A percentile compares a stretch with the other conserved stretches of the same genome.
These are phyloP conservation scores for Escovopsis sp. DNA, from an alignment of 2,329 filamentous ascomycete genomes.

Conservation along the genomic window DNA sequence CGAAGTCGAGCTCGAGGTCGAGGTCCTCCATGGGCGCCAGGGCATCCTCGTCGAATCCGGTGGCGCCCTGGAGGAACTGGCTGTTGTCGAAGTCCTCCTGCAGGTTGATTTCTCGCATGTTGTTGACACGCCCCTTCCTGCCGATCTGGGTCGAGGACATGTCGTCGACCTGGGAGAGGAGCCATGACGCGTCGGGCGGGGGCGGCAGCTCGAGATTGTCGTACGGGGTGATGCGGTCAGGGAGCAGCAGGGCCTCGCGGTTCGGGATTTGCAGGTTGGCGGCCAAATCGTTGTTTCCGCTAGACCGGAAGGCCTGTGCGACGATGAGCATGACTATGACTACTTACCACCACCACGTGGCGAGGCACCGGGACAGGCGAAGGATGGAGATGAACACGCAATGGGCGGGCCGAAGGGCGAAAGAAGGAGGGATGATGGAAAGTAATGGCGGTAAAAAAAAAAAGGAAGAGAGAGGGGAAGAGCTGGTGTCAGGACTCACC, in stretches of 20 bases:
- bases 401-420: no score
- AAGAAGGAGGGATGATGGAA: background rate
- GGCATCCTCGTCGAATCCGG: conserved; percentile 41
- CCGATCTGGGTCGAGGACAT: conserved; percentile 36
- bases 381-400: no score
- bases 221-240: conserved; percentile 84
- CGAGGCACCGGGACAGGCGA: background rate
- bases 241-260: conserved; percentile 73
- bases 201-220: conserved; percentile 66
- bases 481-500: conserved; percentile 36
- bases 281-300: conserved; percentile 91
- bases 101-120: conserved; percentile 51
- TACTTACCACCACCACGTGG: conserved; percentile 16
- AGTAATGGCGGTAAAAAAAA: no score
- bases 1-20: conserved; percentile 60
- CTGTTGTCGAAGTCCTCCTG: conserved; percentile 59
- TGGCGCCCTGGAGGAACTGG: conserved; percentile 62
- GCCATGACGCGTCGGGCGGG: conserved; percentile 74
- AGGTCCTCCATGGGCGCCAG: conserved; percentile 49
- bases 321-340: conserved; percentile 27
- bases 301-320: conserved; percentile 62
- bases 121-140: conserved; percentile 42
- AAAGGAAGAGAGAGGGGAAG: no score
- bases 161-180: conserved; percentile 61
- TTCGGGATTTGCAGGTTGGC: conserved; percentile 66